Evolutionary conservation across 2,329 filamentous ascomycete species (phyloP).

Genomic region (Penicillium glabrum): DNA sequence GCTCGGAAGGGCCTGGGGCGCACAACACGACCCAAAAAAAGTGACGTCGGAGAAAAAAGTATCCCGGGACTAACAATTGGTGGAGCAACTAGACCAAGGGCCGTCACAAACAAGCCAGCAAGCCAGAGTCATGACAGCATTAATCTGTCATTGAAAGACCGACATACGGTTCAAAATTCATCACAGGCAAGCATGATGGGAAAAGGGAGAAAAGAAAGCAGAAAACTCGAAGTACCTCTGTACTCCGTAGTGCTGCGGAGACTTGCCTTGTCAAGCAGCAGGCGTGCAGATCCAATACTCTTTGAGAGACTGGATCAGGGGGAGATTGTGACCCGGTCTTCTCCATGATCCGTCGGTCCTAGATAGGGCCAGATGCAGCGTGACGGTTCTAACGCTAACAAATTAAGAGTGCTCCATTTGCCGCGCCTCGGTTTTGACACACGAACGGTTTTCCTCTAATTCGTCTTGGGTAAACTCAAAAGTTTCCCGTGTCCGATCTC

Average conservation of each 20-base stretch:
- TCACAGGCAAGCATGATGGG: slow-evolving; percentile 1
- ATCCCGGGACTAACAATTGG: slow-evolving; percentile 9
- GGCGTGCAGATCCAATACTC: slow-evolving; percentile 19
- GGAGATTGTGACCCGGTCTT: slow-evolving; percentile 13
- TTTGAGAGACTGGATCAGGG: slow-evolving; percentile 24
- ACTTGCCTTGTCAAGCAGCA: slow-evolving; percentile 10
- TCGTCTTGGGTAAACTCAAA: slow-evolving; percentile 7
- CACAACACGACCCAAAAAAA: background rate
- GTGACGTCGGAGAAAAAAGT: slow-evolving; percentile 1
- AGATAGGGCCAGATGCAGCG: slow-evolving; percentile 20
- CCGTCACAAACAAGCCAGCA: slow-evolving; percentile 11
- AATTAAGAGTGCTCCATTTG: slow-evolving; percentile 18
- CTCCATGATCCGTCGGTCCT: slow-evolving; percentile 20
- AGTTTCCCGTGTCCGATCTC: background rate
- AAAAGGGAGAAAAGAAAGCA: slow-evolving; percentile 4
- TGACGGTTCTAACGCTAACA: slow-evolving; percentile 20
- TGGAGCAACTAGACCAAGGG: slow-evolving; percentile 15
- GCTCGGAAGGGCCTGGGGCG: slow-evolving; percentile 1
- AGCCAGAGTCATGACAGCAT: slow-evolving; percentile 18
- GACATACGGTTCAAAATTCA: slow-evolving; percentile 13
- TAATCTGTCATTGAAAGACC: slow-evolving; percentile 6
- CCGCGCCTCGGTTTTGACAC: slow-evolving; percentile 10
- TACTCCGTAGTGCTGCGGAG: slow-evolving; percentile 1
- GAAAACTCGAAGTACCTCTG: slow-evolving; percentile 2
- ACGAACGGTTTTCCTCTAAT: slow-evolving; percentile 11